Evolutionary conservation across 176 grass and related monocot genomes (phyloP), one percentile per base, ranked within the genome.

Genomic region (Lolium perenne): DNA sequence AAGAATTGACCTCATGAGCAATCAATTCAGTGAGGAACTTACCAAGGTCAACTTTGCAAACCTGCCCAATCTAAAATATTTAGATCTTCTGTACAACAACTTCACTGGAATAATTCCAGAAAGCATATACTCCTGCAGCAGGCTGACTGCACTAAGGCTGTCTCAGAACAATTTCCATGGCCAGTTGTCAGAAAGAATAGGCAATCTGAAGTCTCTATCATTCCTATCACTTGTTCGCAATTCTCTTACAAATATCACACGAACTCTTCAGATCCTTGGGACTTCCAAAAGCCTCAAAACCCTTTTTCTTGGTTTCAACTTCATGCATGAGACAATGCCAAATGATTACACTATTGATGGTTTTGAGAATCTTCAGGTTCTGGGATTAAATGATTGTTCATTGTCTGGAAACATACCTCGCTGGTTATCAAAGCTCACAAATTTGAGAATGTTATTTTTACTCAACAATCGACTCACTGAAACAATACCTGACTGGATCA

Each of bases 51-150:
- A 89, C 21, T 89, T 89, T 67, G 80, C 81, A 4, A 59, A 17
- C 17, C 54, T 89, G 22, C 6, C 60, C 5, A 89, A 89, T 54
- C 76, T 89, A 7, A 80, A 8, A 12, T 15, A 7, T 14, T n/a
- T 89, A 29, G 87, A 89, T 71, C 56, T 89, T n/a, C 21, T n/a
- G 17, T 3, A 0, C 0, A 85, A 79, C 4, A 71, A 49, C 7
- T 85, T 89, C 23, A 73, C 21, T 1, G 81, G 87, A 1, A 51
- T 9, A 17, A 35, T 89, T 71, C 87, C 87, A 55, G 81, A 89
- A 14, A 85, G 87, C 57, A 89, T 80, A 12, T 85, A 80, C 56
- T 79, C 51, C 23, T 89, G 81, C 38, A 89, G 26, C 1, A 79
- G 43, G 22, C 14, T 89, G 14, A 79, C 72, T 50, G 81, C 64